Percentiles rank a stretch among this genome's conserved stretches.
phyloP scores from a whole-genome alignment of 352 stramenopile species.

The Globisporangium viniferum region DNA sequence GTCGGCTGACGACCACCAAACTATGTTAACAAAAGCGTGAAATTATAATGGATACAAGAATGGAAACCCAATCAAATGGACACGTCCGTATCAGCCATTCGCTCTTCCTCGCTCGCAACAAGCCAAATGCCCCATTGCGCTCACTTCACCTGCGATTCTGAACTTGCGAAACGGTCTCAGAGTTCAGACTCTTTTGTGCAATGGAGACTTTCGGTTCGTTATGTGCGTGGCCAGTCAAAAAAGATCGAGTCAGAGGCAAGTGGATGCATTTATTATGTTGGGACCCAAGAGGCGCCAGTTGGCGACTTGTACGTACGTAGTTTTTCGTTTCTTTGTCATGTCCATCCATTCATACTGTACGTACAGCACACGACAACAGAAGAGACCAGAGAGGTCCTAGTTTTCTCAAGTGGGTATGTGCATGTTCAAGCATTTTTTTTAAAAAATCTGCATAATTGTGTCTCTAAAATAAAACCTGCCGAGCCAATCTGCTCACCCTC shows the following conservation, averaged over 20 bases:
- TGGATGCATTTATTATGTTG: background rate
- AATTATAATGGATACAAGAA: background rate
- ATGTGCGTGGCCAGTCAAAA: background rate
- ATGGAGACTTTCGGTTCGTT: background rate
- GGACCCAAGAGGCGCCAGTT: background rate
- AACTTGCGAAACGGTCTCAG: background rate
- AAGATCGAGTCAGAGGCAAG: background rate
- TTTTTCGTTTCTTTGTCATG: background rate
- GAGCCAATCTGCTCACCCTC: background rate
- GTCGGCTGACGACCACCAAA: background rate
- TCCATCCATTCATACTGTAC: too few relatives aligned
- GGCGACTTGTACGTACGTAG: background rate
- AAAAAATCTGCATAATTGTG: background rate
- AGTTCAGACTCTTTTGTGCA: background rate
- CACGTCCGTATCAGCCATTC: too few relatives aligned
- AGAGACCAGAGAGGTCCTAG: background rate
- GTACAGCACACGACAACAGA: too few relatives aligned
- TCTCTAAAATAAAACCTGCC: conserved; percentile 5
- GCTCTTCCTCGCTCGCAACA: background rate
- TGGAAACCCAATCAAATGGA: background rate
- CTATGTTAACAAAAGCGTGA: background rate
- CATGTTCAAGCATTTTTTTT: background rate
- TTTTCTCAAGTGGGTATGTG: background rate
- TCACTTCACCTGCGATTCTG: background rate
- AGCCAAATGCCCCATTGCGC: too few relatives aligned